Evolutionary conservation across 805 yeast species (phyloP).

Genomic region (Lachancea quebecensis): DNA sequence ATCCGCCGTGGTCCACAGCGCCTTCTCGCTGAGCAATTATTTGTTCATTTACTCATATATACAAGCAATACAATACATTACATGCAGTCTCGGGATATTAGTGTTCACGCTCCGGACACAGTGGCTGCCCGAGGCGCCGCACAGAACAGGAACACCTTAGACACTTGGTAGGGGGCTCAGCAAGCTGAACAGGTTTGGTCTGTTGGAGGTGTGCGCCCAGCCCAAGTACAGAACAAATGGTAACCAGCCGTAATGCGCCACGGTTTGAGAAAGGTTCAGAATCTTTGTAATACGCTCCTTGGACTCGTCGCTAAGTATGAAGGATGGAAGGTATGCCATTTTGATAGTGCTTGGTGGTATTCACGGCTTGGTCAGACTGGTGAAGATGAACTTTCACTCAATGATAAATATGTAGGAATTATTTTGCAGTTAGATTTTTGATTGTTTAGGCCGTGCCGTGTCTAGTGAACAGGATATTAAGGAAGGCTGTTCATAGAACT

Average conservation of each 20-base stretch:
- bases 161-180: conserved; percentile 35
- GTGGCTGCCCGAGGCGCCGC: neutral
- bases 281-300: conserved; percentile 84
- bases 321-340: conserved; percentile 32
- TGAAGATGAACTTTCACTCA: neutral
- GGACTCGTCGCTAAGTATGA: conserved; percentile 33
- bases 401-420: no score
- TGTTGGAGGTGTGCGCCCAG: conserved; percentile 72
- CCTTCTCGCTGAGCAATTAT: neutral
- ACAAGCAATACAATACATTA: conserved; percentile 6
- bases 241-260: conserved; percentile 94
- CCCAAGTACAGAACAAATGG: conserved; percentile 92
- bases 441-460: no score
- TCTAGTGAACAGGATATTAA: no score
- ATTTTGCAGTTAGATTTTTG: no score
- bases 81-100: neutral
- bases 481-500: no score
- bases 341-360: neutral
- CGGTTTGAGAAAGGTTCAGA: conserved; percentile 74
- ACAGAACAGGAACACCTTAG: conserved; percentile 6
- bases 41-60: conserved; percentile 6
- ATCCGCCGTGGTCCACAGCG: no score
- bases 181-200: conserved; percentile 63
- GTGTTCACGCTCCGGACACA: no score
- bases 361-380: neutral